Conservation (phyloP, 495 filamentous ascomycete genomes). For the Paragyromitra xinjiangensis region DNA sequence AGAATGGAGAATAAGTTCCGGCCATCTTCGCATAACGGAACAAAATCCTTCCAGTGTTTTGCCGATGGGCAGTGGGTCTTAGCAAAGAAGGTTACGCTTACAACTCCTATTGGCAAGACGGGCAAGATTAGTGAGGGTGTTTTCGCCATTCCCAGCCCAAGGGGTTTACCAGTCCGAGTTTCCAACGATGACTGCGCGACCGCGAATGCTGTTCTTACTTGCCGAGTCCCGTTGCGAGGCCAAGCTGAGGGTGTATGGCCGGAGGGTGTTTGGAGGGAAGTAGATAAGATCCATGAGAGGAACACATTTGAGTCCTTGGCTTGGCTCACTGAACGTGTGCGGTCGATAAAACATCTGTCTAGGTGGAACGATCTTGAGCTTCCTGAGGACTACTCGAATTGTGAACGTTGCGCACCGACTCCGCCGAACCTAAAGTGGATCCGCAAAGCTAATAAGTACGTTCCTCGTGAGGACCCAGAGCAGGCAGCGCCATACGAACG, state of each 20-base stretch:
- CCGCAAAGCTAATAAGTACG: slow-evolving; percentile 51
- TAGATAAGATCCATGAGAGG: slow-evolving; percentile 56
- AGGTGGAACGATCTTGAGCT: slow-evolving; percentile 48
- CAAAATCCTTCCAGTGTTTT: slow-evolving; percentile 27
- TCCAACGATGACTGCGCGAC: slow-evolving; percentile 50
- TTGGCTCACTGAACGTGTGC: slow-evolving; percentile 59
- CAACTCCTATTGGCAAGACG: slow-evolving; percentile 39
- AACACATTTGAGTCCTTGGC: slow-evolving; percentile 57
- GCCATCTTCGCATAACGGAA: slow-evolving; percentile 28
- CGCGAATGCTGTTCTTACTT: slow-evolving; percentile 56
- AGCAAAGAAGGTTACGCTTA: slow-evolving; percentile 42
- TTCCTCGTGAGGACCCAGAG: slow-evolving; percentile 58
- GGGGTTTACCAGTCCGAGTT: slow-evolving; percentile 40
- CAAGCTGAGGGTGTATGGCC: slow-evolving; percentile 57
- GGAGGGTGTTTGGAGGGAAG: slow-evolving; percentile 55
- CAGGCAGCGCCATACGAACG: slow-evolving; percentile 59
- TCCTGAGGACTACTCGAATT: slow-evolving; percentile 49
- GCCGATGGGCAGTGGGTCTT: slow-evolving; percentile 57
- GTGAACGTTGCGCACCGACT: slow-evolving; percentile 58
- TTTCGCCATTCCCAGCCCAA: slow-evolving; percentile 42
- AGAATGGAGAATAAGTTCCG: slow-evolving; percentile 57
- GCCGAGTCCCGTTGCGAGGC: slow-evolving; percentile 53
- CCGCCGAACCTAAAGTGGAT: slow-evolving; percentile 58
- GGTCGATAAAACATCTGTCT: slow-evolving; percentile 43
- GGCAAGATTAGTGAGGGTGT: slow-evolving; percentile 36